These are phyloP conservation scores for Panicum miliaceum DNA, from an alignment of 176 grass and related monocot genomes.

Conservation along the genomic window DNA sequence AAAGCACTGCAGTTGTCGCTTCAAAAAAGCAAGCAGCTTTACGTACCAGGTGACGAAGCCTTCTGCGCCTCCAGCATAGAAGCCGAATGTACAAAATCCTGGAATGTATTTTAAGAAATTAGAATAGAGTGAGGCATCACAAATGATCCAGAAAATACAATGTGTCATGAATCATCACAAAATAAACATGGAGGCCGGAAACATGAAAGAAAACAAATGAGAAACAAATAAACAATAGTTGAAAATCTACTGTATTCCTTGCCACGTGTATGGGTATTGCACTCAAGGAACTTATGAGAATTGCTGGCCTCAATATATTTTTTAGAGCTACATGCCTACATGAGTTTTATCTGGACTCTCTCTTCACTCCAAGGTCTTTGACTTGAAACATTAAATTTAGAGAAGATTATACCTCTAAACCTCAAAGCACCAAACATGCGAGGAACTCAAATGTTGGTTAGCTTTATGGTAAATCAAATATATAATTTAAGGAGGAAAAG, in stretches of 20 bases:
- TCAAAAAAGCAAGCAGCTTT: background rate
- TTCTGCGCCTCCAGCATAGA: conserved; percentile 47
- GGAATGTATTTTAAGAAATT: conserved; percentile 32
- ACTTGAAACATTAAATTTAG: conserved; percentile 22
- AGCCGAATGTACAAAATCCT: conserved; percentile 46
- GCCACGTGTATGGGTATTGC: background rate
- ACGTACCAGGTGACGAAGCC: conserved; percentile 62
- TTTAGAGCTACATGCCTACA: background rate
- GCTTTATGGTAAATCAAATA: background rate
- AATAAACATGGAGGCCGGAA: background rate
- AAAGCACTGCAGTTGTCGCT: background rate
- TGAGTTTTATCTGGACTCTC: conserved; percentile 19
- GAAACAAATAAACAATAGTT: background rate
- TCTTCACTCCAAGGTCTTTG: background rate
- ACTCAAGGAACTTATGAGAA: background rate
- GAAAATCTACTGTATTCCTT: conserved; percentile 5
- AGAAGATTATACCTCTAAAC: background rate
- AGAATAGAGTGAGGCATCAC: conserved; percentile 4
- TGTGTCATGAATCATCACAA: background rate
- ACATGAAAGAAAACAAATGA: background rate
- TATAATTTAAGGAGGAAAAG: background rate
- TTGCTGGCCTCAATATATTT: background rate
- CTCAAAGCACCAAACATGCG: background rate
- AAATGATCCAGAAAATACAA: conserved; percentile 25
- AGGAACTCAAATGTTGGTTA: background rate